A percentile compares a stretch with the other conserved stretches of the same genome.
phyloP scores from a whole-genome alignment of 2,329 filamentous ascomycete genomes.

The Ramularia endophylla region DNA sequence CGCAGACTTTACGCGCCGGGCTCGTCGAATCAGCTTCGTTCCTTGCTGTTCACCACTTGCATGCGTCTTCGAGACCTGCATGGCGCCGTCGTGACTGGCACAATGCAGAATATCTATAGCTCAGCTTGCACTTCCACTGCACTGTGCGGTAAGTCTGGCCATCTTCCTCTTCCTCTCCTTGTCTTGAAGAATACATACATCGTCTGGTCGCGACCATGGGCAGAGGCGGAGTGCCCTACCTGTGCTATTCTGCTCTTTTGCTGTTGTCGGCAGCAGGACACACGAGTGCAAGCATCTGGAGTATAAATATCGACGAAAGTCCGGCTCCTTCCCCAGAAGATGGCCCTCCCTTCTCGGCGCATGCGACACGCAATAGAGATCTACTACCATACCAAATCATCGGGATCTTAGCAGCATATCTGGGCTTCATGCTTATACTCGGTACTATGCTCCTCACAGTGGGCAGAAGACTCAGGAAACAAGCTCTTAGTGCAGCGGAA shows the following conservation, averaged over 20 bases:
- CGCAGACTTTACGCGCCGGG: conserved; percentile 4
- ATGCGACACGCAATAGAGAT: conserved; percentile 54
- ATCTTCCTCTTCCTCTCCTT: conserved; percentile 1
- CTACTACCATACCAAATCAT: conserved; percentile 77
- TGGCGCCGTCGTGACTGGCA: conserved; percentile 10
- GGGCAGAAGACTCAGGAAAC: conserved; percentile 38
- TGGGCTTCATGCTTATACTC: conserved; percentile 68
- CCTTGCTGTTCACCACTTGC: conserved; percentile 6
- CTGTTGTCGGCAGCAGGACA: conserved; percentile 18
- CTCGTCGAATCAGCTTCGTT: conserved; percentile 8
- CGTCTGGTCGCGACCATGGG: conserved; percentile 19
- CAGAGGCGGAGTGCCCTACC: conserved; percentile 18
- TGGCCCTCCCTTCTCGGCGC: conserved; percentile 54
- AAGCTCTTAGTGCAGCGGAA: conserved; percentile 45
- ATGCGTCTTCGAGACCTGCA: conserved; percentile 9
- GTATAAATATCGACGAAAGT: conserved; percentile 47
- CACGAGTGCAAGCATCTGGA: conserved; percentile 28
- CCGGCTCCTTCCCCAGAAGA: conserved; percentile 56
- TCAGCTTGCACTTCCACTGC: no score
- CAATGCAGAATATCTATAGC: no score
- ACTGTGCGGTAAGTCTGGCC: conserved; percentile 16
- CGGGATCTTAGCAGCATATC: conserved; percentile 77
- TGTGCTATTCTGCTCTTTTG: conserved; percentile 26
- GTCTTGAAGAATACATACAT: not conserved
- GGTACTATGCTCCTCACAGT: conserved; percentile 52